Percentiles rank a stretch among this genome's conserved stretches.
phyloP scores from a whole-genome alignment of 345 rosid genomes.

The Pistacia integerrima region DNA sequence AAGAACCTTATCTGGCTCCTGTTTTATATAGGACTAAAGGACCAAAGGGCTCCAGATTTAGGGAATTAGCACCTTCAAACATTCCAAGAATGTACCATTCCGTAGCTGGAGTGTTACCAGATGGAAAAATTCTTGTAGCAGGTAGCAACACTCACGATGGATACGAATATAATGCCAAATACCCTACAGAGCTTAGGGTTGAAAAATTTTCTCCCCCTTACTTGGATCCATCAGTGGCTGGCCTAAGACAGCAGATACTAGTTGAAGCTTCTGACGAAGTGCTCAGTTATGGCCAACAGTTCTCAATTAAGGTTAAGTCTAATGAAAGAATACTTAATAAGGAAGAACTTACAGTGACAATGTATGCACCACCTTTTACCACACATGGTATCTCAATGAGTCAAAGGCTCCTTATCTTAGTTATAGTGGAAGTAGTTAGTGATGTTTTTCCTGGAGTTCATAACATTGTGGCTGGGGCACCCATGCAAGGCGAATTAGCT shows the following conservation, averaged over 20 bases:
- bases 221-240: conserved; percentile 40
- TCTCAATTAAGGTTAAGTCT: conserved; percentile 29
- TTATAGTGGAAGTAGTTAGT: conserved; percentile 19
- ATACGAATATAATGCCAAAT: conserved; percentile 48
- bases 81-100: conserved; percentile 84
- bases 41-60: conserved; percentile 34
- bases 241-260: conserved; percentile 38
- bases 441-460: conserved; percentile 13
- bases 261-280: neutral
- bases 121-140: conserved; percentile 58
- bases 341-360: conserved; percentile 36
- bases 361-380: conserved; percentile 68
- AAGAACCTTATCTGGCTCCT: conserved; percentile 66
- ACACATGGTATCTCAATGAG: conserved; percentile 76
- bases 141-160: conserved; percentile 80
- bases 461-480: conserved; percentile 31
- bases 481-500: conserved; percentile 45
- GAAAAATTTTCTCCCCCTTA: conserved; percentile 83
- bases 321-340: neutral
- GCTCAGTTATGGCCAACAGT: conserved; percentile 31
- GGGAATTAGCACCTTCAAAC: conserved; percentile 31
- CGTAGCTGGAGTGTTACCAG: conserved; percentile 46
- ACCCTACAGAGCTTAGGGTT: conserved; percentile 66
- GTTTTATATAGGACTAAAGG: conserved; percentile 40
- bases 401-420: conserved; percentile 51